phyloP scores from a whole-genome alignment of 164 flowering plant species.

The Annona cherimola region DNA sequence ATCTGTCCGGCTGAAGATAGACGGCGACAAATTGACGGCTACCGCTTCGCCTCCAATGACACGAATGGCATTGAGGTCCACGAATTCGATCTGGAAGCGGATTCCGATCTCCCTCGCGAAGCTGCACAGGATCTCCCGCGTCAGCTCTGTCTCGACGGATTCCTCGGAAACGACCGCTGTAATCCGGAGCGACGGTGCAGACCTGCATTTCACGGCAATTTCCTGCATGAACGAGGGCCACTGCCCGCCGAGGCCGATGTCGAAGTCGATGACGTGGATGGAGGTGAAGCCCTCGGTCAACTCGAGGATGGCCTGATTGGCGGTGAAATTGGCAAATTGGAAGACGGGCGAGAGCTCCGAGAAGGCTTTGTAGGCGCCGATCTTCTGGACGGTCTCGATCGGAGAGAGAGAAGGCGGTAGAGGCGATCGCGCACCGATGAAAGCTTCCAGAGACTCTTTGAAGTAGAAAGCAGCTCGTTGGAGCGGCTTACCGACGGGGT shows the following conservation, averaged over 20 bases:
- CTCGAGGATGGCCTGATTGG: slow-evolving; percentile 83
- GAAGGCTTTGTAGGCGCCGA: slow-evolving; percentile 59
- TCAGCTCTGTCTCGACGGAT: slow-evolving; percentile 46
- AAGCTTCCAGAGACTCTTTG: slow-evolving; percentile 73
- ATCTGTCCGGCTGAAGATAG: slow-evolving; percentile 43
- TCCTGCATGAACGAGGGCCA: slow-evolving; percentile 85
- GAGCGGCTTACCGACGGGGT: slow-evolving; percentile 62
- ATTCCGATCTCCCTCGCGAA: slow-evolving; percentile 67
- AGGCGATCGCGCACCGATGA: slow-evolving; percentile 23
- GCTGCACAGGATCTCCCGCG: slow-evolving; percentile 55
- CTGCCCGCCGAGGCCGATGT: slow-evolving; percentile 81
- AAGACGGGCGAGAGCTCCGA: slow-evolving; percentile 66
- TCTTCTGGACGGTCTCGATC: slow-evolving; percentile 53
- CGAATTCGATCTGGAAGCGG: slow-evolving; percentile 56
- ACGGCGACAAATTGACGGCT: slow-evolving; percentile 59
- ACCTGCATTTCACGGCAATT: slow-evolving; percentile 41
- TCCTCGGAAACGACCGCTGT: slow-evolving; percentile 68
- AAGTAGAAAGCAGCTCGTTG: slow-evolving; percentile 81
- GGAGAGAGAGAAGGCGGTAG: slow-evolving; percentile 23
- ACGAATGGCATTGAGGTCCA: slow-evolving; percentile 47
- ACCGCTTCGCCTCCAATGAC: slow-evolving; percentile 55
- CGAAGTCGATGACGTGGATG: slow-evolving; percentile 76
- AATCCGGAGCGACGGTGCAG: slow-evolving; percentile 44
- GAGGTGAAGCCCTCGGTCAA: slow-evolving; percentile 41
- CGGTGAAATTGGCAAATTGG: slow-evolving; percentile 80